phyloP scores from a whole-genome alignment of 441 rosid genomes.

The Pelargonium fulgidum region DNA sequence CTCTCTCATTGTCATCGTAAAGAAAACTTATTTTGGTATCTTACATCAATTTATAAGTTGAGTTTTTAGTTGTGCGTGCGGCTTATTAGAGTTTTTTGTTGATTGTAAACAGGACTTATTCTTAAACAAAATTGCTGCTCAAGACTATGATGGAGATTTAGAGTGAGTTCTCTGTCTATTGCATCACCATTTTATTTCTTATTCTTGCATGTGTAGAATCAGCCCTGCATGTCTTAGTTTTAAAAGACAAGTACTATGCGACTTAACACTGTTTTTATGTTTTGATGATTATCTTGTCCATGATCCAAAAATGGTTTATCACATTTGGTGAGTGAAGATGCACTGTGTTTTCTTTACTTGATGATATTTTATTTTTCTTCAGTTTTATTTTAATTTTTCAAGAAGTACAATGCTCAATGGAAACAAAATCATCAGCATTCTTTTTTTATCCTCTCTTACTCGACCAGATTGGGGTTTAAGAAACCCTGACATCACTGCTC shows the following conservation, averaged over 20 bases:
- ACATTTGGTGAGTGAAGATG: background rate
- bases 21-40: background rate
- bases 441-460: background rate
- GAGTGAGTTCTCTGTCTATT: constrained; percentile 37
- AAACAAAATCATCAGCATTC: background rate
- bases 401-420: background rate
- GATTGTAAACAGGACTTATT: constrained; percentile 52
- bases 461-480: constrained; percentile 1
- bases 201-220: background rate
- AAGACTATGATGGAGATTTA: constrained; percentile 37
- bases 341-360: constrained; percentile 1
- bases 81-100: constrained; percentile 20
- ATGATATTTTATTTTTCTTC: background rate
- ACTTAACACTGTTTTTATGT: constrained; percentile 7
- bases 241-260: background rate
- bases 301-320: background rate
- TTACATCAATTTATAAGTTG: constrained; percentile 9
- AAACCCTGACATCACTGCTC: background rate
- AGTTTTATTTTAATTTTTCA: background rate
- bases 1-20: background rate
- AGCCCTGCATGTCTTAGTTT: background rate
- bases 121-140: constrained; percentile 45
- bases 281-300: constrained; percentile 5
- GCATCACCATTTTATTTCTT: background rate
- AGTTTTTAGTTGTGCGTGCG: background rate